Percentiles rank a stretch among this genome's conserved stretches.
phyloP scores from a whole-genome alignment of 2,329 filamentous ascomycete species.

The Claviceps quebecensis region DNA sequence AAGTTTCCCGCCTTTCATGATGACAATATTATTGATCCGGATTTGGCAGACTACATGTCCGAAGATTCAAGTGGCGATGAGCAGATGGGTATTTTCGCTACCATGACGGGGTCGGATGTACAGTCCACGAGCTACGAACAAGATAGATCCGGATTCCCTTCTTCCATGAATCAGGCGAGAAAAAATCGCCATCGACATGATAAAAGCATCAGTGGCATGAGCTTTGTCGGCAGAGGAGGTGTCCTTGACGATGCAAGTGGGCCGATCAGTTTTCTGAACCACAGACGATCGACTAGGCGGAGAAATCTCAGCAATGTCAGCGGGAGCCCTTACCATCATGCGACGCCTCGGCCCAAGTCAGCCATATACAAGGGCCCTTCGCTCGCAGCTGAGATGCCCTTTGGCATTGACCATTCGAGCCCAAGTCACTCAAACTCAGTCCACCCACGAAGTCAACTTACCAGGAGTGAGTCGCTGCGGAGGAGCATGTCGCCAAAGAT shows the following conservation, averaged over 20 bases:
- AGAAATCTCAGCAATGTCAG: constrained; percentile 79
- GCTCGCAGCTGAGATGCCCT: constrained; percentile 36
- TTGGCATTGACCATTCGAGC: constrained; percentile 30
- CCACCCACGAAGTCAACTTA: constrained; percentile 35
- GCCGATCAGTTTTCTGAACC: constrained; percentile 42
- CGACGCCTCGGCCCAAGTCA: constrained; percentile 56
- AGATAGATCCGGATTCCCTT: constrained; percentile 60
- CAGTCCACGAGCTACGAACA: constrained; percentile 55
- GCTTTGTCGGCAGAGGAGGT: constrained; percentile 50
- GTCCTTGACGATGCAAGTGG: constrained; percentile 45
- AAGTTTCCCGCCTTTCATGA: constrained; percentile 87
- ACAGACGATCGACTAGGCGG: constrained; percentile 49
- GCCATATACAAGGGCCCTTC: constrained; percentile 42
- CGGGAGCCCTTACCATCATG: constrained; percentile 48
- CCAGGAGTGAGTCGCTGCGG: constrained; percentile 72
- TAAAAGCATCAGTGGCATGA: constrained; percentile 58
- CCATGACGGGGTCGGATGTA: constrained; percentile 51
- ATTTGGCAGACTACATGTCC: constrained; percentile 88
- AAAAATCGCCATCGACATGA: constrained; percentile 63
- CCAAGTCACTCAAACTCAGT: constrained; percentile 12
- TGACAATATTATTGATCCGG: constrained; percentile 96
- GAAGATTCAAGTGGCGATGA: constrained; percentile 92
- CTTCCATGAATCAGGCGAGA: constrained; percentile 57
- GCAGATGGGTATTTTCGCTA: constrained; percentile 73
- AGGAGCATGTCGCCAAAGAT: constrained; percentile 60